Conservation (phyloP, 2,329 filamentous ascomycete species). For the Hypoxylon sp. region DNA sequence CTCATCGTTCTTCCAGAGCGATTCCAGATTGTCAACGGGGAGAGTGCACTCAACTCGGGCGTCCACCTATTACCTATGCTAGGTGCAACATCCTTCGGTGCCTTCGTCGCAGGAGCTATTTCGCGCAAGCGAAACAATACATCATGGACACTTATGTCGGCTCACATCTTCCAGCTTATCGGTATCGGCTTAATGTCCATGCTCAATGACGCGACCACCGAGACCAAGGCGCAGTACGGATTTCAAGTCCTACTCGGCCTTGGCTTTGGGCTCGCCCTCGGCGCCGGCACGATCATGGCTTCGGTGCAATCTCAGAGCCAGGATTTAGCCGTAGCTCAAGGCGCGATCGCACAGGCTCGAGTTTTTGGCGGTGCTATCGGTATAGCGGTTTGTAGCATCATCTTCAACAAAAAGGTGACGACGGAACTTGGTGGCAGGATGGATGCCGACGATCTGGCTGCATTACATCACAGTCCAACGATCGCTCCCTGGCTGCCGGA, state of each 20-base stretch:
- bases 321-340: slow-evolving; percentile 70
- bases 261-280: slow-evolving; percentile 70
- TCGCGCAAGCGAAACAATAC: slow-evolving; percentile 68
- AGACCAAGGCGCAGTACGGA: slow-evolving; percentile 62
- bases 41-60: slow-evolving; percentile 67
- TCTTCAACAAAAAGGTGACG: slow-evolving; percentile 65
- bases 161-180: slow-evolving; percentile 65
- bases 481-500: slow-evolving; percentile 54
- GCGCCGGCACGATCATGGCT: slow-evolving; percentile 69
- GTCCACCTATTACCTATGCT: slow-evolving; percentile 71
- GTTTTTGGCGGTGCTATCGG: slow-evolving; percentile 72
- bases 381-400: slow-evolving; percentile 69
- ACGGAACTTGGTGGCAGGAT: slow-evolving; percentile 55
- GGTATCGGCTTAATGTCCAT: slow-evolving; percentile 66
- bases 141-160: slow-evolving; percentile 63
- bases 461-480: slow-evolving; percentile 61
- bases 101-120: slow-evolving; percentile 66
- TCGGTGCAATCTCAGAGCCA: slow-evolving; percentile 63
- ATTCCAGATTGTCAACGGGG: slow-evolving; percentile 70
- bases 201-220: slow-evolving; percentile 53
- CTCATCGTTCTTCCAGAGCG: slow-evolving; percentile 71
- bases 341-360: slow-evolving; percentile 70
- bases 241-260: slow-evolving; percentile 70
- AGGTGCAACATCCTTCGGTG: slow-evolving; percentile 67
- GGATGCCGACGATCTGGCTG: slow-evolving; percentile 55